Evolutionary conservation across 768 basidiomycete species (phyloP).

Genomic region (Suillus decipiens): DNA sequence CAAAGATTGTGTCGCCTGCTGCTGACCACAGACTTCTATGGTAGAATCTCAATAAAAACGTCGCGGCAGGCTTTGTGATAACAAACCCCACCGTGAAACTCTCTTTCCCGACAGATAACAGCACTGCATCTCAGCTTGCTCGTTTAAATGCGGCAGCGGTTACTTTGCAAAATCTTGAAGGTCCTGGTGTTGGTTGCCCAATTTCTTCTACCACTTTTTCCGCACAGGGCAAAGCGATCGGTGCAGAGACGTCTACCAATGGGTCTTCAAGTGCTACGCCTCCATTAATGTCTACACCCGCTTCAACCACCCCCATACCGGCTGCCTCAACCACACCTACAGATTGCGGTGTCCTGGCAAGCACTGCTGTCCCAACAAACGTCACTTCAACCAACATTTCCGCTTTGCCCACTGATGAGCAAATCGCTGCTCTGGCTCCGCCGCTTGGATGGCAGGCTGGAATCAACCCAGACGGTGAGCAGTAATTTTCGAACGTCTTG

Average conservation of each 20-base stretch:
- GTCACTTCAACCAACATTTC: constrained; percentile 10
- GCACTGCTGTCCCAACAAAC: constrained; percentile 3
- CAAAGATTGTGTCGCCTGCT: constrained; percentile 13
- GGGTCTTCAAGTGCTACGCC: constrained; percentile 3
- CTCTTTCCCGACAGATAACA: constrained; percentile 64
- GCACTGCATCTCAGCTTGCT: constrained; percentile 49
- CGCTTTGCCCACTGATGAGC: constrained; percentile 23
- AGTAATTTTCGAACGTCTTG: constrained; percentile 9
- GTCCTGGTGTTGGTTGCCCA: constrained; percentile 69
- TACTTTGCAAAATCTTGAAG: constrained; percentile 74
- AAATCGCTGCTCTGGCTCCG: constrained; percentile 51
- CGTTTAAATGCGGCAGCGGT: constrained; percentile 62
- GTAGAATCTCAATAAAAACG: constrained; percentile 50
- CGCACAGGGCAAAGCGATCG: constrained; percentile 35
- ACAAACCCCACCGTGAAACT: constrained; percentile 64
- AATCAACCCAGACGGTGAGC: constrained; percentile 58
- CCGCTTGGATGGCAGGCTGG: constrained; percentile 56
- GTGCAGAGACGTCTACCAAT: constrained; percentile 17
- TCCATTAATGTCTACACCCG: background rate
- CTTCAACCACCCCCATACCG: background rate
- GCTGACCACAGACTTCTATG: constrained; percentile 16
- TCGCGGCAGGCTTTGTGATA: constrained; percentile 60
- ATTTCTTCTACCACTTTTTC: constrained; percentile 63
- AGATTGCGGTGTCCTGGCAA: constrained; percentile 5
- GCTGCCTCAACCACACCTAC: background rate